Evolutionary conservation across 306 rosid species (phyloP).

Genomic region (Castanospermum australe): DNA sequence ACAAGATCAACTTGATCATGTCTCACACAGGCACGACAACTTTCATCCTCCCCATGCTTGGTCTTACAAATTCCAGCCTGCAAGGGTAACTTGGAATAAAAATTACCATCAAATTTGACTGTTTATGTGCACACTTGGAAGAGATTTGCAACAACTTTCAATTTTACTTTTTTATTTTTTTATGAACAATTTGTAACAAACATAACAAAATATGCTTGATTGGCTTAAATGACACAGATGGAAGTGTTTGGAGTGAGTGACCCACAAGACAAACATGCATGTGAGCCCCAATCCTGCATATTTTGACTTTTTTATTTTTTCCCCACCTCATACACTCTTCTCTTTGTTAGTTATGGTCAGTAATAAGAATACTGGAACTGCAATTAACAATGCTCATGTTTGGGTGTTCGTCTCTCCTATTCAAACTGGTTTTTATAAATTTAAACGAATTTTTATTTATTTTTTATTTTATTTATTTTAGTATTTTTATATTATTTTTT

Average conservation of each 20-base stretch:
- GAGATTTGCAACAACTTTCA: conserved; percentile 6
- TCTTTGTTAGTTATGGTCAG: neutral
- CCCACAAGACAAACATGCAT: conserved; percentile 34
- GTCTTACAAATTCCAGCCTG: neutral
- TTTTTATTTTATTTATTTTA: no score
- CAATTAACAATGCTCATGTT: neutral
- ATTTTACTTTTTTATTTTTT: neutral
- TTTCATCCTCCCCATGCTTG: conserved; percentile 25
- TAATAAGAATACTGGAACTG: no score
- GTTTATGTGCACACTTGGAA: conserved; percentile 34
- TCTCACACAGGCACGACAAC: conserved; percentile 35
- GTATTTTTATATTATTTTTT: no score
- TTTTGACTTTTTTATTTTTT: conserved; percentile 21
- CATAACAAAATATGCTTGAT: conserved; percentile 18
- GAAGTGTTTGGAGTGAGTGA: conserved; percentile 17
- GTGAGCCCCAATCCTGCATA: conserved; percentile 20
- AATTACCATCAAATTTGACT: neutral
- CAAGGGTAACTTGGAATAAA: neutral
- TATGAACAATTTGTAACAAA: conserved; percentile 1
- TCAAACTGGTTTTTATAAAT: no score
- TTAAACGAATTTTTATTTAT: no score
- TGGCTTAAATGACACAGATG: conserved; percentile 10
- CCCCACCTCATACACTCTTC: neutral
- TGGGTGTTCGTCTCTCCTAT: no score
- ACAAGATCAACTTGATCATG: conserved; percentile 32